phyloP scores from a whole-genome alignment of 768 basidiomycete species.

The Coprinopsis cinerea region DNA sequence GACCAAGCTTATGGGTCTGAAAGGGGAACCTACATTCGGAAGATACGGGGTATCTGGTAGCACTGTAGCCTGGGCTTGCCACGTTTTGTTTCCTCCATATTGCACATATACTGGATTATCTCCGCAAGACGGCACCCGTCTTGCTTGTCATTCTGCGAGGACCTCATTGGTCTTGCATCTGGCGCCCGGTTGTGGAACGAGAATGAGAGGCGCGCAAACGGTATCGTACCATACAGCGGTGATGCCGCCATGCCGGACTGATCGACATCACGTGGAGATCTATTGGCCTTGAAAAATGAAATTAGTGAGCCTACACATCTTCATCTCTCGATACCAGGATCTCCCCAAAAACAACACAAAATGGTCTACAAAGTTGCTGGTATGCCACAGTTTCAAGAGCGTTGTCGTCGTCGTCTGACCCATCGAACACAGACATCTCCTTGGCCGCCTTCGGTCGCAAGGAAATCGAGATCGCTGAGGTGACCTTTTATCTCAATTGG shows the following conservation, averaged over 20 bases:
- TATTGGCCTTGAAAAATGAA: slow-evolving; percentile 23
- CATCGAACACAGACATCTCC: slow-evolving; percentile 64
- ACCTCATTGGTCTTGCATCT: too few relatives aligned
- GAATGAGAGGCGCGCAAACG: not conserved
- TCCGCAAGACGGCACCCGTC: slow-evolving; percentile 58
- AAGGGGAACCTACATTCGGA: slow-evolving; percentile 50
- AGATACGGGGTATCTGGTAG: slow-evolving; percentile 70
- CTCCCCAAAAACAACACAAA: slow-evolving; percentile 17
- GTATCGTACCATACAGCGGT: not conserved
- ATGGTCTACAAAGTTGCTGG: slow-evolving; percentile 94
- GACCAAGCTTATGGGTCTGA: not conserved
- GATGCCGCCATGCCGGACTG: not conserved
- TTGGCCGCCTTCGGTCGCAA: slow-evolving; percentile 99
- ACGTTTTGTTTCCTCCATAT: slow-evolving; percentile 24
- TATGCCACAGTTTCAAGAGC: slow-evolving; percentile 23
- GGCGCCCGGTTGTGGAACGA: not conserved
- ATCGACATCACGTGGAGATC: slow-evolving; percentile 17
- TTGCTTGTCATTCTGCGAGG: slow-evolving; percentile 1
- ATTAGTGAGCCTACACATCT: slow-evolving; percentile 18
- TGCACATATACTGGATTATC: slow-evolving; percentile 68
- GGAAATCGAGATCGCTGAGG: slow-evolving; percentile 99
- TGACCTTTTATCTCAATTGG: slow-evolving; percentile 28
- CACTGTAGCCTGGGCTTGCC: slow-evolving; percentile 43
- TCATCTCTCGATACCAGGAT: slow-evolving; percentile 15
- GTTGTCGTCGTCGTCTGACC: slow-evolving; percentile 11